Evolutionary conservation across 2,329 filamentous ascomycete genomes (phyloP).

Genomic region (Epicoccum nigrum): DNA sequence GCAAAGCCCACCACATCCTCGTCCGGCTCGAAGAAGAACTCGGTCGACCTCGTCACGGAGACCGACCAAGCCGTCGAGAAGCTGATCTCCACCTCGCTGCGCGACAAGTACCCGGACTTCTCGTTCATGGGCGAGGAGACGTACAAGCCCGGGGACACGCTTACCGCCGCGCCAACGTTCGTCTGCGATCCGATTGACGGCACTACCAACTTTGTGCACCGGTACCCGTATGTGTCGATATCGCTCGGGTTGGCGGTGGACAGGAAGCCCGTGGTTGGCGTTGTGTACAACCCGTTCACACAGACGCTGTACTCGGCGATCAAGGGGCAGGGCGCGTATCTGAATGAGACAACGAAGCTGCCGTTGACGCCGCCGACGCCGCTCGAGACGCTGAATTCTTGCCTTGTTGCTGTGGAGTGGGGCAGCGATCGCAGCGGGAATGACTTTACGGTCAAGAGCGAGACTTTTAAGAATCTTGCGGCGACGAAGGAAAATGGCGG

Average conservation of each 20-base stretch:
- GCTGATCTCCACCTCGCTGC: slow-evolving; percentile 60
- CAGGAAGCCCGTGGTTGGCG: slow-evolving; percentile 68
- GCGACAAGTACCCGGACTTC: slow-evolving; percentile 60
- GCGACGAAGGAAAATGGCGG: slow-evolving; percentile 66
- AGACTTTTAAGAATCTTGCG: slow-evolving; percentile 65
- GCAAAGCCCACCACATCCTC: slow-evolving; percentile 51
- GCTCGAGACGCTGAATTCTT: slow-evolving; percentile 64
- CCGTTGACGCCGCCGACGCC: slow-evolving; percentile 61
- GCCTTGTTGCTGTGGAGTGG: slow-evolving; percentile 76
- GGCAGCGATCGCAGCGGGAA: slow-evolving; percentile 70
- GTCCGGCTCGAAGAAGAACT: slow-evolving; percentile 58
- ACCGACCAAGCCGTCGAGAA: slow-evolving; percentile 67
- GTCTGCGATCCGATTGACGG: slow-evolving; percentile 84
- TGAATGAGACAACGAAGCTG: slow-evolving; percentile 47
- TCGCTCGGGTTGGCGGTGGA: slow-evolving; percentile 74
- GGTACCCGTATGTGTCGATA: slow-evolving; percentile 75
- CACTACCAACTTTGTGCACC: slow-evolving; percentile 81
- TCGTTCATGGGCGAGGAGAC: slow-evolving; percentile 63
- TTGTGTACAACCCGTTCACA: slow-evolving; percentile 81
- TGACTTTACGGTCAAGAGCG: slow-evolving; percentile 73
- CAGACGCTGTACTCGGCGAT: slow-evolving; percentile 72
- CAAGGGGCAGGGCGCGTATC: slow-evolving; percentile 69
- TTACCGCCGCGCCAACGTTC: slow-evolving; percentile 74
- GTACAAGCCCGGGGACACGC: slow-evolving; percentile 67
- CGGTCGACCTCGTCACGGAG: slow-evolving; percentile 67